Conservation (phyloP, 23 red algal species). For the Agarophyton chilense region DNA sequence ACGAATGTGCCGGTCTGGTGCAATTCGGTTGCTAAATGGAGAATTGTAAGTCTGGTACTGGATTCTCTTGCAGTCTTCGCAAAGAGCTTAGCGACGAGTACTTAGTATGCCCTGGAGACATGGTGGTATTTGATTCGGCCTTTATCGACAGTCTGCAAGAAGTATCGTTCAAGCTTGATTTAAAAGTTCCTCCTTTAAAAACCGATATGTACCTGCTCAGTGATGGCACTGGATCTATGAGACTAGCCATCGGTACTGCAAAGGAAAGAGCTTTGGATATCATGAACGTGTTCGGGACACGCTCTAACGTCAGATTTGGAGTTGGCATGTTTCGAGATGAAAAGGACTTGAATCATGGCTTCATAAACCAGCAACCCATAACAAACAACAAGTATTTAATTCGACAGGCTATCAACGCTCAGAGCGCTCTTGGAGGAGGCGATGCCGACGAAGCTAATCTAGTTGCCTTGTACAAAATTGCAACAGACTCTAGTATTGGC, state of each 20-base stretch:
- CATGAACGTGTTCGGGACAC: not conserved
- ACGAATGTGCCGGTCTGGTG: too few species aligned
- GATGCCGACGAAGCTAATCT: constrained; percentile 39
- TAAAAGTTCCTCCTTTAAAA: too few species aligned
- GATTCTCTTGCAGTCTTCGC: too few species aligned
- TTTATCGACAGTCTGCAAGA: too few species aligned
- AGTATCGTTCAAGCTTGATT: too few species aligned
- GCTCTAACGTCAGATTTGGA: constrained; percentile 34
- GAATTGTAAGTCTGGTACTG: too few species aligned
- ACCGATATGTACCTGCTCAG: constrained; percentile 51
- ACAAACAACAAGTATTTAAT: not conserved
- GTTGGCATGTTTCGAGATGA: constrained; percentile 46
- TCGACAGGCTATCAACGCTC: not conserved
- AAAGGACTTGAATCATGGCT: not conserved
- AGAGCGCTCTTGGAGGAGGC: not conserved
- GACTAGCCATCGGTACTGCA: constrained; percentile 9
- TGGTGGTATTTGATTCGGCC: too few species aligned
- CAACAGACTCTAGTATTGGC: constrained; percentile 18
- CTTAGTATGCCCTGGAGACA: too few species aligned
- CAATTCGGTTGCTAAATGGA: too few species aligned
- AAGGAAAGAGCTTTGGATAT: not conserved
- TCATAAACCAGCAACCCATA: constrained; percentile 7
- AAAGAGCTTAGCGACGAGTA: too few species aligned
- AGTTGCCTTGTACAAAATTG: constrained; percentile 17
- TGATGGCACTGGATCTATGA: constrained; percentile 46